These are phyloP conservation scores for Globisporangium uncinulatum DNA, from an alignment of 352 stramenopile genomes.

Conservation along the genomic window DNA sequence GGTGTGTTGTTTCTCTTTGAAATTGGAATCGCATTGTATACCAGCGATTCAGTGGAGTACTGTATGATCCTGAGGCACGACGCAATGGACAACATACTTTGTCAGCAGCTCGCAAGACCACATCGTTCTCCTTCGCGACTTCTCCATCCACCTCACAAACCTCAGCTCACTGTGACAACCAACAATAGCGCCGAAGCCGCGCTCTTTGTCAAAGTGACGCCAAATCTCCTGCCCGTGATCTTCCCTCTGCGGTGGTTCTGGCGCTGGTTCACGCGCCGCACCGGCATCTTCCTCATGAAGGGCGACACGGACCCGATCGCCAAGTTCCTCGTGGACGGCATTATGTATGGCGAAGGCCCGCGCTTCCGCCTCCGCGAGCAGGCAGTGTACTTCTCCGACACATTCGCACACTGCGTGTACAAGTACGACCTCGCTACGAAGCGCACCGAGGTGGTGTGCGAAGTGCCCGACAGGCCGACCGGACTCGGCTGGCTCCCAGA, in stretches of 20 bases:
- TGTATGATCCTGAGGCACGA: too few relatives aligned
- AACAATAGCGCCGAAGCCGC: background rate
- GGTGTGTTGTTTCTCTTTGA: too few relatives aligned
- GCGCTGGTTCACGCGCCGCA: conserved; percentile 24
- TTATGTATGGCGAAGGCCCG: conserved; percentile 55
- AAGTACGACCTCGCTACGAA: conserved; percentile 46
- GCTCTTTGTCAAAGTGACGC: conserved; percentile 19
- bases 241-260: conserved; percentile 25
- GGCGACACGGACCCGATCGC: conserved; percentile 29
- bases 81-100: too few relatives aligned
- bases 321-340: conserved; percentile 22
- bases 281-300: conserved; percentile 5
- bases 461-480: conserved; percentile 42
- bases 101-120: too few relatives aligned
- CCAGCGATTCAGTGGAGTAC: too few relatives aligned
- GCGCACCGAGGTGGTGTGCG: conserved; percentile 31
- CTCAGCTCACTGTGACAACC: background rate
- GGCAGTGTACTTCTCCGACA: conserved; percentile 66
- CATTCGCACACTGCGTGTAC: conserved; percentile 52
- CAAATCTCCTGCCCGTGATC: conserved; percentile 13
- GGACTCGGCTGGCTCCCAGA: conserved; percentile 62
- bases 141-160: background rate
- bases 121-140: too few relatives aligned
- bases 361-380: conserved; percentile 46
- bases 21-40: too few relatives aligned